Base-by-base conservation (phyloP, 1,139 yeast species). In the Hyphopichia khmerensis region DNA sequence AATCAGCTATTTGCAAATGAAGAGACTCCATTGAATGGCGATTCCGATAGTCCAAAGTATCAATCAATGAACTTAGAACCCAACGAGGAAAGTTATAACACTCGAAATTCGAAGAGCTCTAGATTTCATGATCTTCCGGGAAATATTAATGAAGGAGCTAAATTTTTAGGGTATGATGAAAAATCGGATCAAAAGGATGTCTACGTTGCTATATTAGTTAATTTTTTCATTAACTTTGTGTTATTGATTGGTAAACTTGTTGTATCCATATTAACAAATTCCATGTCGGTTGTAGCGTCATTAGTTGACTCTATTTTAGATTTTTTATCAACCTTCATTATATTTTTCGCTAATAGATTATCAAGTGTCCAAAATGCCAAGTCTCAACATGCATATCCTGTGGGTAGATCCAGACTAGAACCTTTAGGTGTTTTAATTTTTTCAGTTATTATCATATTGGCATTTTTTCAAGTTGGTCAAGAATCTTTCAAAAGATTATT, bases 341-440 rank as follows among this genome's bases (percentile, higher is more conserved):
- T 87, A 37, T 86, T 75, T 66, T 60, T 79, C 33, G 80, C 88
- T 41, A 82, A 84, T 48, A 64, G 74, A 46, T 67, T 87, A 35
- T 78, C 87, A 1, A 76, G 73, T n/a, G 70, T 72, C 33, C 69
- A 75, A 27, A 80, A 80, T 50, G 72, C 81, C 79, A 67, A 69
- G 40, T 68, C 69, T 6, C 65, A 68, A 36, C 71, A 69, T 46
- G 41, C 70, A 4, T 72, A 80, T 50, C 95, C 95, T 0, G 81
- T 86, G 7, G 95, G 95, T 2, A 69, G 88, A 36, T 75, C 82
- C 35, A 75, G 91, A 45, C 65, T 87, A 38, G 95, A 86, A 55
- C 95, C 95, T 0, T 72, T 87, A 43, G 95, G 95, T 0, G 86
- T 87, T 13, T 69, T 87, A 47, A 82, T 87, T 2, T 87, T 87